Base-by-base conservation (phyloP, 495 filamentous ascomycete species). In the Xylaria sp. region DNA sequence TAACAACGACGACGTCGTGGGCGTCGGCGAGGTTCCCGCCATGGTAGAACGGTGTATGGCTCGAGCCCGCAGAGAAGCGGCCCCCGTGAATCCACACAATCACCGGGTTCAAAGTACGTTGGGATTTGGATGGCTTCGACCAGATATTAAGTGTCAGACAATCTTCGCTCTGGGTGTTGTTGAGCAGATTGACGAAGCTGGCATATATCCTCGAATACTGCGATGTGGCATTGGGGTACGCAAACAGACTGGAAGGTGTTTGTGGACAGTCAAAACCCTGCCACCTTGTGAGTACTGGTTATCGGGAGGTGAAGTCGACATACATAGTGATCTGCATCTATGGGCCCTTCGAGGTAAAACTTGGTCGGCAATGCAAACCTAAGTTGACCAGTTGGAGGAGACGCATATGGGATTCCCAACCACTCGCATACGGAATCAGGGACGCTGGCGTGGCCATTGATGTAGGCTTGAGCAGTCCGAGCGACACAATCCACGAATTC, bases 91-190 rank as follows among this genome's bases (percentile, higher is more conserved):
- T 68, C 74, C 78, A 82, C 29, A 80, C 44, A 24, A 81, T 53
- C 21, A 82, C 79, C 5, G 80, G 80, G 1, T 80, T 71, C 2
- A 71, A 65, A 12, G 33, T 29, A 44, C 58, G 61, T 17, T 17
- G 11, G 5, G 59, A 72, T 52, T 63, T 73, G 72, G 2, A 26
- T 61, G 21, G 37, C 26, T 41, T 11, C 11, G 29, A 48, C 85
- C 85, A 90, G 35, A 90, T 73, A 72, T 84, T 85, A 11, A 90
- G 73, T 5, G 79, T 83, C 14, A 90, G 76, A 68, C 88, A 90
- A 76, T 90, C 87, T 69, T 90, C 88, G 61, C 74, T 80, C 71
- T 65, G 59, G 21, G 59, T 62, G 59, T 62, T 62, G 37, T 57
- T 67, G 19, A 50, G 52, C 26, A 41, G 44, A 52, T 67, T 62